Evolutionary conservation across 768 basidiomycete species (phyloP).

Genomic region (Termitomyces sp.): DNA sequence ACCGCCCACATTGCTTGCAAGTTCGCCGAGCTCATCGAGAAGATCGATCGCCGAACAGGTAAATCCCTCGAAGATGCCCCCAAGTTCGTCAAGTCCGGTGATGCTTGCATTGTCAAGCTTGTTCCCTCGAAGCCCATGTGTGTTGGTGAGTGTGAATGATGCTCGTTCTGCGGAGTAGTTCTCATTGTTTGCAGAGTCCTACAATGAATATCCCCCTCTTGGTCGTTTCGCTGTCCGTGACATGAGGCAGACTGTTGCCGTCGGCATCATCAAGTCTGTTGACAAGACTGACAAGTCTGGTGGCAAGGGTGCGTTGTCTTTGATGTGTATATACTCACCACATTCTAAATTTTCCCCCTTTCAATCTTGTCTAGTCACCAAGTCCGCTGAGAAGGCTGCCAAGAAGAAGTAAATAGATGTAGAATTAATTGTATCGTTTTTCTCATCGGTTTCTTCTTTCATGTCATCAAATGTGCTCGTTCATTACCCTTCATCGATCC

Average conservation of each 20-base stretch:
- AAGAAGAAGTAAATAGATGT: slow-evolving; percentile 94
- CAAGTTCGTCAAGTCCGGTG: slow-evolving; percentile 99
- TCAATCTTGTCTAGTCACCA: slow-evolving; percentile 65
- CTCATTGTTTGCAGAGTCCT: slow-evolving; percentile 50
- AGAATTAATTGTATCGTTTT: slow-evolving; percentile 60
- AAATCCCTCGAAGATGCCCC: slow-evolving; percentile 83
- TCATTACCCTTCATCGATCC: slow-evolving; percentile 19
- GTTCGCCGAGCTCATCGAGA: slow-evolving; percentile 97
- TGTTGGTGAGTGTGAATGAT: slow-evolving; percentile 27
- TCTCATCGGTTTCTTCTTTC: slow-evolving; percentile 43
- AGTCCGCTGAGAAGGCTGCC: slow-evolving; percentile 93
- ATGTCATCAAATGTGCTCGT: slow-evolving; percentile 30
- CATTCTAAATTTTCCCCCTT: neutral
- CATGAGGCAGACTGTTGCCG: slow-evolving; percentile 99
- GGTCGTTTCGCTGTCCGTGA: slow-evolving; percentile 99
- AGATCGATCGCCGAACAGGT: slow-evolving; percentile 98
- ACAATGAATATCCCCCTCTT: slow-evolving; percentile 97
- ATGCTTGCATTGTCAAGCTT: slow-evolving; percentile 98
- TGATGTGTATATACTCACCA: neutral
- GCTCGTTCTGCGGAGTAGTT: neutral
- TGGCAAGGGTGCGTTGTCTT: slow-evolving; percentile 65
- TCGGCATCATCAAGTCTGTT: slow-evolving; percentile 97
- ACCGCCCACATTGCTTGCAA: slow-evolving; percentile 99
- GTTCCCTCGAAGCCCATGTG: slow-evolving; percentile 90
- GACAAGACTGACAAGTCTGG: slow-evolving; percentile 88